Percentiles rank a stretch among this genome's conserved stretches.
Conservation (phyloP, 805 yeast genomes). For the Saturnispora hagleri region DNA sequence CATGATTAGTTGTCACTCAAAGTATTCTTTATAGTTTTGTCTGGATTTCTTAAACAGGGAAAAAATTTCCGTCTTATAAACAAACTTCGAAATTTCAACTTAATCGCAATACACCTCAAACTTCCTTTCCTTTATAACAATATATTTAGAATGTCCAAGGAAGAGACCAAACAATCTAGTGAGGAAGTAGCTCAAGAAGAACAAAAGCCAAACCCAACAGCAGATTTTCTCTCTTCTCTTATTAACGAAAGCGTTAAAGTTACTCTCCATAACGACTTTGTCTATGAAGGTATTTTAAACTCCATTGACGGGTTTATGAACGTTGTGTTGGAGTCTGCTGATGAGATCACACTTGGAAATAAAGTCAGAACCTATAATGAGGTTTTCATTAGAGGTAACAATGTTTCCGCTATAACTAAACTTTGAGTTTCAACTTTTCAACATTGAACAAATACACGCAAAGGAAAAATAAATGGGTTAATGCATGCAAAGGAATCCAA, state of each 20-base stretch:
- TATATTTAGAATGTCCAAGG: neutral
- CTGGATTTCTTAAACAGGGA: neutral
- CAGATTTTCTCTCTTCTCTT: slow-evolving; percentile 60
- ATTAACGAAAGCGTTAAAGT: slow-evolving; percentile 76
- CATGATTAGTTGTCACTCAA: neutral
- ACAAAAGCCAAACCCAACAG: slow-evolving; percentile 4
- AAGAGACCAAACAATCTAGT: neutral
- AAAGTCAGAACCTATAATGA: slow-evolving; percentile 54
- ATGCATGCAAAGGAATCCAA: neutral
- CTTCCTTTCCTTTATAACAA: neutral
- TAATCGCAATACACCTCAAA: neutral
- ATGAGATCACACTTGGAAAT: slow-evolving; percentile 48
- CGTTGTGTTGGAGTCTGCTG: slow-evolving; percentile 71
- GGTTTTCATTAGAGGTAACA: slow-evolving; percentile 80
- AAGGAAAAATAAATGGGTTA: neutral
- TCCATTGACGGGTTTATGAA: slow-evolving; percentile 98
- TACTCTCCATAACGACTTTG: slow-evolving; percentile 78
- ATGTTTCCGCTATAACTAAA: slow-evolving; percentile 44
- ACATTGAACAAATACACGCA: neutral
- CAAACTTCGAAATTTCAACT: neutral
- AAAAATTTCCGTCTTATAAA: neutral
- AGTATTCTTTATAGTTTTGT: neutral
- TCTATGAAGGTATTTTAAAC: slow-evolving; percentile 55
- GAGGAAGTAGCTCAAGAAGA: neutral
- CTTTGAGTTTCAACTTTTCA: neutral